Evolutionary conservation across 768 basidiomycete genomes (phyloP), one percentile per base, ranked within the genome.

Genomic region (Suillus spraguei): DNA sequence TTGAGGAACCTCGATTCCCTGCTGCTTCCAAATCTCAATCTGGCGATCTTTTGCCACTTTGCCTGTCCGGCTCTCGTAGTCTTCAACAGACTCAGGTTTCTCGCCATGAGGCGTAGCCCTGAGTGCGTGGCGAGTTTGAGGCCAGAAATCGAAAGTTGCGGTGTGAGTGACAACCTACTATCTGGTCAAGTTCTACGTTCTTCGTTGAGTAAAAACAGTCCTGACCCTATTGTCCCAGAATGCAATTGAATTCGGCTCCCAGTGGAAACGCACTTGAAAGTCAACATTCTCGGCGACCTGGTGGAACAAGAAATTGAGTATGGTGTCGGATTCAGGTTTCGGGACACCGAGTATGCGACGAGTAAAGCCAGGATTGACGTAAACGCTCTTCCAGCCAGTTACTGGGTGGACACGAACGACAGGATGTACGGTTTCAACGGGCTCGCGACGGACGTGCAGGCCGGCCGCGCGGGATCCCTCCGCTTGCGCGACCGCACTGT

Each of bases 141-240:
- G 90, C 86, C 85, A 93, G 74, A 91, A 92, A 74, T 94, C 91
- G 69, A 92, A 93, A 14, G 85, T 92, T 14, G 91, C 92, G 22
- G 87, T 85, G 68, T 95, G 94, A 16, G 83, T 90, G 46, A 88
- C 87, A 63, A 91, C 71, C 89, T 90, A 65, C 13, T 17, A 39
- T 50, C 44, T 16, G 53, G 65, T 62, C 24, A 33, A 53, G n/a
- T 58, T 52, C 33, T 8, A 13, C n/a, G 33, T 24, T 41, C 52
- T 47, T 56, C 16, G 5, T 28, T 3, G 36, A 22, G 13, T 53
- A 60, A n/a, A 60, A 46, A 16, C 14, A 22, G 47, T 9, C 72
- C 83, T 44, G 66, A 90, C 90, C 74, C 92, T 81, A 74, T 94
- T 94, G 70, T 94, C 91, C 92, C 93, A 94, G 72, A 94, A 80